Percentiles rank a stretch among this genome's conserved stretches.
Conservation (phyloP, 2,329 filamentous ascomycete genomes). For the Blastomyces silverae region DNA sequence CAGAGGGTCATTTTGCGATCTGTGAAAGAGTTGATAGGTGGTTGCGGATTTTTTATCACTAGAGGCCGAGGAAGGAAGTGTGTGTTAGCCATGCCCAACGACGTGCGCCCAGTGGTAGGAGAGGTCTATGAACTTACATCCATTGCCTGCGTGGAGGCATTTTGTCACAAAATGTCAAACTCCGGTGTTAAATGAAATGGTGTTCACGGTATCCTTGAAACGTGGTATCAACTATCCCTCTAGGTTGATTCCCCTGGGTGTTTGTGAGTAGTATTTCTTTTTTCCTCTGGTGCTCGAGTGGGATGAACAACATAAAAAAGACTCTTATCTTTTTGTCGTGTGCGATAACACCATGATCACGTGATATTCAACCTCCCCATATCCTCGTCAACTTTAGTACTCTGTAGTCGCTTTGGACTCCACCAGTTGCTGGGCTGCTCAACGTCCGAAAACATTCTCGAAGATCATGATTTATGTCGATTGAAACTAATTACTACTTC, state of each 20-base stretch:
- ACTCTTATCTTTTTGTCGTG: conserved; percentile 2
- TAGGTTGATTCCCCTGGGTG: not conserved
- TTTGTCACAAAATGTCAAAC: conserved; percentile 1
- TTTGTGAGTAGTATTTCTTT: not conserved
- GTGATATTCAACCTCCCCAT: too few relatives aligned
- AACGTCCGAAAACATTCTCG: too few relatives aligned
- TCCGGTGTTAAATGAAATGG: not conserved
- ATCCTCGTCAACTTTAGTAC: too few relatives aligned
- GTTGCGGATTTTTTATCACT: conserved; percentile 24
- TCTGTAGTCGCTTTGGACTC: too few relatives aligned
- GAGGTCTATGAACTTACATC: conserved; percentile 18
- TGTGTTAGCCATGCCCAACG: conserved; percentile 7
- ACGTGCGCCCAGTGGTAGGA: too few relatives aligned
- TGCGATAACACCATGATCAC: not conserved
- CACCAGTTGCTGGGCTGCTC: too few relatives aligned
- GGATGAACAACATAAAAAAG: not conserved
- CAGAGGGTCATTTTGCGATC: conserved; percentile 92
- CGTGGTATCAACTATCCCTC: not conserved
- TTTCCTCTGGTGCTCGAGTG: not conserved
- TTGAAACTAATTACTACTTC: too few relatives aligned
- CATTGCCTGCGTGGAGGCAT: conserved; percentile 22
- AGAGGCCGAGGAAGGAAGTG: not conserved
- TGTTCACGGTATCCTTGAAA: not conserved
- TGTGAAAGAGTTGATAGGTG: conserved; percentile 35
- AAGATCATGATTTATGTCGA: too few relatives aligned